These are phyloP conservation scores for Phyllosticta paracitricarpa DNA, from an alignment of 2,329 filamentous ascomycete species.

Conservation along the genomic window DNA sequence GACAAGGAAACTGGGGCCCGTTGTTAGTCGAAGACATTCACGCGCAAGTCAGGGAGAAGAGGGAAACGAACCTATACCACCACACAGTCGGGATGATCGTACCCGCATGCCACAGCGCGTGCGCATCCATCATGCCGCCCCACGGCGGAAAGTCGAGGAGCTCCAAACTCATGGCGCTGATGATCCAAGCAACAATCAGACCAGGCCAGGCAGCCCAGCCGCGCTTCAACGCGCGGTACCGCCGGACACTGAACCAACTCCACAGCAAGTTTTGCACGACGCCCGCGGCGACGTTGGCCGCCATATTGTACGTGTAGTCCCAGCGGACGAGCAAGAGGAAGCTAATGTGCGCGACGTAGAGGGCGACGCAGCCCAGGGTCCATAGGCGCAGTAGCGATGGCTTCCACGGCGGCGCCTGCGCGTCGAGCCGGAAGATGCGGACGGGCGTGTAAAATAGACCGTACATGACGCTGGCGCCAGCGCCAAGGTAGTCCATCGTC, in stretches of 20 bases:
- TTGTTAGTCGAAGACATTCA: background rate
- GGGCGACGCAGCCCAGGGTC: slow-evolving; percentile 59
- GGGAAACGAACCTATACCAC: slow-evolving; percentile 78
- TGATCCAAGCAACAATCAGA: slow-evolving; percentile 78
- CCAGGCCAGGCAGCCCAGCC: slow-evolving; percentile 79
- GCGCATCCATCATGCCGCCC: slow-evolving; percentile 76
- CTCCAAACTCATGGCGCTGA: slow-evolving; percentile 90
- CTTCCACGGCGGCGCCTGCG: slow-evolving; percentile 35
- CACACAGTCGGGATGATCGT: slow-evolving; percentile 80
- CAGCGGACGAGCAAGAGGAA: slow-evolving; percentile 81
- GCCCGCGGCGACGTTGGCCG: slow-evolving; percentile 77
- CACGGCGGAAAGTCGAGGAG: slow-evolving; percentile 86
- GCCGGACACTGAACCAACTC: slow-evolving; percentile 69
- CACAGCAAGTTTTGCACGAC: slow-evolving; percentile 73
- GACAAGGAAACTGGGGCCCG: slow-evolving; percentile 60
- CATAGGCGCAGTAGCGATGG: slow-evolving; percentile 57
- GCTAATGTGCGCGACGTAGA: slow-evolving; percentile 68
- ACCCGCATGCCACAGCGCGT: slow-evolving; percentile 84
- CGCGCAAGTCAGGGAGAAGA: background rate
- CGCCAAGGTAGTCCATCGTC: slow-evolving; percentile 92
- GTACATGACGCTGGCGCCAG: slow-evolving; percentile 82
- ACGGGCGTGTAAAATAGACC: slow-evolving; percentile 79
- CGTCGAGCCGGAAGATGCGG: slow-evolving; percentile 73
- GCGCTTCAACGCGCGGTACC: slow-evolving; percentile 61
- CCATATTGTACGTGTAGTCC: slow-evolving; percentile 98